phyloP scores from a whole-genome alignment of 768 basidiomycete species.

The Auriculariales sp. region DNA sequence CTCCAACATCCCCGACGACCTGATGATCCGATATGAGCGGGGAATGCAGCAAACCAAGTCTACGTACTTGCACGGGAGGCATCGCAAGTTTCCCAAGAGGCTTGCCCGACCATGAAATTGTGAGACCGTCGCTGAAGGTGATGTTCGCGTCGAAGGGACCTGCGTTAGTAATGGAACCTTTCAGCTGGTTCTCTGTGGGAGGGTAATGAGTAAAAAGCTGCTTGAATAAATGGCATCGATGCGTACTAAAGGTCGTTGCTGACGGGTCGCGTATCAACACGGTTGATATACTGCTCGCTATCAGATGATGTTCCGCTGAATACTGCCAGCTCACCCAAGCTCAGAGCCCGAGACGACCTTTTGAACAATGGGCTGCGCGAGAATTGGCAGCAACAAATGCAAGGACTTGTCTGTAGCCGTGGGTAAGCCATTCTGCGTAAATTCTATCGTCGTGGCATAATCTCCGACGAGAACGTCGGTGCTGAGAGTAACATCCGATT shows the following conservation, averaged over 20 bases:
- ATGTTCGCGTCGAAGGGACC: slow-evolving; percentile 67
- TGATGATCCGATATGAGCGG: neutral
- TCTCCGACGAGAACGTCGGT: slow-evolving; percentile 47
- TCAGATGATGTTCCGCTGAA: slow-evolving; percentile 18
- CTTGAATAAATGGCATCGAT: neutral
- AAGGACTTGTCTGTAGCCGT: slow-evolving; percentile 47
- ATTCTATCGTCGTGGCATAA: slow-evolving; percentile 47
- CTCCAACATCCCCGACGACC: slow-evolving; percentile 39
- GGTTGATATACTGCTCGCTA: slow-evolving; percentile 30
- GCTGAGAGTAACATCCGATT: slow-evolving; percentile 43
- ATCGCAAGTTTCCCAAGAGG: slow-evolving; percentile 46
- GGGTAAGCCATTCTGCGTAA: slow-evolving; percentile 39
- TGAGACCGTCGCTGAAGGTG: slow-evolving; percentile 45
- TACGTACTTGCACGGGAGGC: slow-evolving; percentile 39
- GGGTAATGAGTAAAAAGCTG: slow-evolving; percentile 2
- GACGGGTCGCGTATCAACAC: slow-evolving; percentile 47
- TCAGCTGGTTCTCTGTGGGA: slow-evolving; percentile 30
- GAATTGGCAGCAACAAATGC: slow-evolving; percentile 47
- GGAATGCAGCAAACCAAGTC: neutral
- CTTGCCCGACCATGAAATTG: slow-evolving; percentile 43
- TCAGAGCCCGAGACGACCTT: slow-evolving; percentile 44
- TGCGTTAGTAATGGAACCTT: slow-evolving; percentile 50
- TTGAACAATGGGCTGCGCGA: slow-evolving; percentile 65
- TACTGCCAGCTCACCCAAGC: slow-evolving; percentile 28
- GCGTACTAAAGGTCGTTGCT: slow-evolving; percentile 41